Evolutionary conservation across 192 early-diverging fungal species (phyloP).

Genomic region (Podila minutissima): DNA sequence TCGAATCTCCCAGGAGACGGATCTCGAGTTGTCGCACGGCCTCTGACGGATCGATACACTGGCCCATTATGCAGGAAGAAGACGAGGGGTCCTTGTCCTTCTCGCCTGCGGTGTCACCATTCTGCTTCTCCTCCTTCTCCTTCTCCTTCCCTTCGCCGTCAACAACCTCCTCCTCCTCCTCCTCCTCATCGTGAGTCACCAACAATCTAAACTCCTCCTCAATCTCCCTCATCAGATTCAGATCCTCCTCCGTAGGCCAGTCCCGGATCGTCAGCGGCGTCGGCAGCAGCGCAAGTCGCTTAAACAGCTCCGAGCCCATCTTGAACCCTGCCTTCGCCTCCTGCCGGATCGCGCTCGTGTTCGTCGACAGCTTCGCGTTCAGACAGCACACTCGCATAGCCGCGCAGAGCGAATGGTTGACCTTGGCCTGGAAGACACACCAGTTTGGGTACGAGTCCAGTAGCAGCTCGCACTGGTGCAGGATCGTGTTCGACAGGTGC

Average conservation of each 20-base stretch:
- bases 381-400: constrained; percentile 39
- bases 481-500: constrained; percentile 41
- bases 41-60: no score
- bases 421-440: constrained; percentile 37
- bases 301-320: constrained; percentile 41
- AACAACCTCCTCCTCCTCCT: background rate
- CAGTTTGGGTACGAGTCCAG: constrained; percentile 40
- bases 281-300: constrained; percentile 29
- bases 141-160: no score
- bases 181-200: constrained; percentile 30
- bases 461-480: constrained; percentile 42
- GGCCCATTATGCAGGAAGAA: no score
- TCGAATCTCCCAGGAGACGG: no score
- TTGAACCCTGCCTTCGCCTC: constrained; percentile 50
- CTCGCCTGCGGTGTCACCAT: no score
- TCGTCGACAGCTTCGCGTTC: constrained; percentile 30
- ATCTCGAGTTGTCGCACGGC: no score
- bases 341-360: constrained; percentile 24
- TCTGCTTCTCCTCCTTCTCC: no score
- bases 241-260: constrained; percentile 50
- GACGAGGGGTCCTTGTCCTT: no score
- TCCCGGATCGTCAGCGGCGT: constrained; percentile 42
- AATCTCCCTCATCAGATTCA: constrained; percentile 36
- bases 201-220: constrained; percentile 45
- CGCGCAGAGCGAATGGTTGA: constrained; percentile 29